Evolutionary conservation across 768 basidiomycete species (phyloP).

Genomic region (Inosperma sp.): DNA sequence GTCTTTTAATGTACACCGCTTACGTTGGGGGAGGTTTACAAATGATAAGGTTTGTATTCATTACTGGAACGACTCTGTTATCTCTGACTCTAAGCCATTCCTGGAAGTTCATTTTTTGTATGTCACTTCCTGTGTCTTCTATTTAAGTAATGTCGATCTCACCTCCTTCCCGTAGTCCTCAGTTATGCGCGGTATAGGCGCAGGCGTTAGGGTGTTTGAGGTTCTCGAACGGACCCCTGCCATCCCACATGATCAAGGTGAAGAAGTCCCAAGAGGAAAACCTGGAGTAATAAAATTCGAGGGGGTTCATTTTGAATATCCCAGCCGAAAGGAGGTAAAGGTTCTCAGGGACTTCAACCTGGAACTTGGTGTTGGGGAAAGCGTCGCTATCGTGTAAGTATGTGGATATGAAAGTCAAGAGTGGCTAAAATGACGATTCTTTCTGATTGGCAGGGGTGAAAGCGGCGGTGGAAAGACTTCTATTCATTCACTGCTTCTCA

Average conservation of each 20-base stretch:
- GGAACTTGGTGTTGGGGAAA: constrained; percentile 77
- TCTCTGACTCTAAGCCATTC: constrained; percentile 7
- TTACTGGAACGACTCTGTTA: constrained; percentile 4
- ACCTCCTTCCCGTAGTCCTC: constrained; percentile 53
- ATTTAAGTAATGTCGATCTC: constrained; percentile 17
- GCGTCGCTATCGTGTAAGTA: constrained; percentile 86
- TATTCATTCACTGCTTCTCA: constrained; percentile 76
- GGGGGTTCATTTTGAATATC: constrained; percentile 84
- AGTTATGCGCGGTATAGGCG: constrained; percentile 95
- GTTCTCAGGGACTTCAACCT: constrained; percentile 83
- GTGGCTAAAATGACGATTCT: neutral
- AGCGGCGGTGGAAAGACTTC: constrained; percentile 96
- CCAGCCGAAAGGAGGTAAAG: constrained; percentile 73
- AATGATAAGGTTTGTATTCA: constrained; percentile 62
- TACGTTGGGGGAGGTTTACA: constrained; percentile 80
- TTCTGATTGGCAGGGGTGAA: constrained; percentile 56
- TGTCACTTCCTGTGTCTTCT: constrained; percentile 19
- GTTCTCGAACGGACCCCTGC: constrained; percentile 77
- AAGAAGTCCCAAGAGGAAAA: constrained; percentile 47
- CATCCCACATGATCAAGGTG: constrained; percentile 63
- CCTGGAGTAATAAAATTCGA: constrained; percentile 78
- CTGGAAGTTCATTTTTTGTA: constrained; percentile 47
- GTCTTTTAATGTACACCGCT: constrained; percentile 84
- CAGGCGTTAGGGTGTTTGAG: constrained; percentile 90
- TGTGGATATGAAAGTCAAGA: neutral